Evolutionary conservation across 2,329 filamentous ascomycete genomes (phyloP).

Genomic region (Colletotrichum sp.): DNA sequence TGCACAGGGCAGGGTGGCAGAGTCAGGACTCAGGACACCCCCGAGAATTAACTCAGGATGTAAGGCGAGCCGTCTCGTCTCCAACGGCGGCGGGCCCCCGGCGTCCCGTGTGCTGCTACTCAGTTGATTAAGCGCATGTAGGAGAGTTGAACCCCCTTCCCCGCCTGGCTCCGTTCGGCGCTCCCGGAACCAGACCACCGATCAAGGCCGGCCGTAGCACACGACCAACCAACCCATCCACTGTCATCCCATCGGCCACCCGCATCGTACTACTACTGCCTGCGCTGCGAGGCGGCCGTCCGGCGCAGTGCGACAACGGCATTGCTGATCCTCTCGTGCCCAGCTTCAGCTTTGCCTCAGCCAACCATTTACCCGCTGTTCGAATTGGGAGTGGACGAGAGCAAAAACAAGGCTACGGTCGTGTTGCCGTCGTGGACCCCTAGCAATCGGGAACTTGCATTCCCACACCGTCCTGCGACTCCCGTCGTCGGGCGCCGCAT

Average conservation of each 20-base stretch:
- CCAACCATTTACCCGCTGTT: background rate
- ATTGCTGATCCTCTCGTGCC: background rate
- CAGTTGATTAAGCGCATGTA: background rate
- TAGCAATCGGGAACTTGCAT: background rate
- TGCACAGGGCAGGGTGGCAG: background rate
- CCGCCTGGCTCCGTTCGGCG: conserved; percentile 14
- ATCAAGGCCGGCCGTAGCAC: background rate
- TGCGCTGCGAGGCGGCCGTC: background rate
- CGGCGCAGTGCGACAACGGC: background rate
- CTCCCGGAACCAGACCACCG: background rate
- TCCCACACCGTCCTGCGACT: background rate
- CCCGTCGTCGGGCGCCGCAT: background rate
- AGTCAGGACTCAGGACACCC: background rate
- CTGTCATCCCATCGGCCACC: background rate
- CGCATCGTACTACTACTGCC: background rate
- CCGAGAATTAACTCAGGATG: background rate
- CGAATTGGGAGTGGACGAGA: background rate
- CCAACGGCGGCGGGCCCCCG: background rate
- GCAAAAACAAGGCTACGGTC: background rate
- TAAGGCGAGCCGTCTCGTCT: background rate
- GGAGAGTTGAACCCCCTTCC: background rate
- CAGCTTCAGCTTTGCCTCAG: background rate
- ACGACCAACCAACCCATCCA: background rate
- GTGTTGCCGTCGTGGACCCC: background rate
- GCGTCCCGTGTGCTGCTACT: background rate